phyloP scores from a whole-genome alignment of 148 eudicot genomes.

The Hydrangea macrophylla region DNA sequence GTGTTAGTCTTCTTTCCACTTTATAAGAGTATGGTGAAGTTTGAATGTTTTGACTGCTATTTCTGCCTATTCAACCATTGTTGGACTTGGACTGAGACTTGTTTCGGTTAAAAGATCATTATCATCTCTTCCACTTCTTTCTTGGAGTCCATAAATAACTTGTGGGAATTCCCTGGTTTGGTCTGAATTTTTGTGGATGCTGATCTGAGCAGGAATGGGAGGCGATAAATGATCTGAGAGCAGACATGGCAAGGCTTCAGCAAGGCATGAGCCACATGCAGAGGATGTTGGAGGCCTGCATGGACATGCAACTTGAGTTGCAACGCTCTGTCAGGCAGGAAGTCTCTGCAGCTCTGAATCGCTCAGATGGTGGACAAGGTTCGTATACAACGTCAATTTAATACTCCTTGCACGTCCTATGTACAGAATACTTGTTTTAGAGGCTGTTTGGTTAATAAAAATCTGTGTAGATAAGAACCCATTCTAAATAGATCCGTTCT shows the following conservation, averaged over 20 bases:
- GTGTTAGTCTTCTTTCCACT: not conserved
- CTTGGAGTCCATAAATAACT: not conserved
- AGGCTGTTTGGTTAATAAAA: too few relatives aligned
- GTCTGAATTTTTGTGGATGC: conserved; percentile 11
- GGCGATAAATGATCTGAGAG: conserved; percentile 85
- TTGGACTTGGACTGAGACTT: not conserved
- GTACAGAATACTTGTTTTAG: not conserved
- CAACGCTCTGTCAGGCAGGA: conserved; percentile 97
- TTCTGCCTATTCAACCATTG: not conserved
- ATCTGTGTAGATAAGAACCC: too few relatives aligned
- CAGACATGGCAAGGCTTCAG: conserved; percentile 89
- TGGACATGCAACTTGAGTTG: conserved; percentile 99
- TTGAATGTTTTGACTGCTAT: not conserved
- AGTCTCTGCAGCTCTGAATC: conserved; percentile 94
- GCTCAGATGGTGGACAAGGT: conserved; percentile 70
- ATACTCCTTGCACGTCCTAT: conserved; percentile 3
- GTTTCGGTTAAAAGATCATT: not conserved
- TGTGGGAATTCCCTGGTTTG: not conserved
- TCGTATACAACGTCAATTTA: not conserved
- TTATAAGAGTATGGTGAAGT: not conserved
- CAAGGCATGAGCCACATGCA: conserved; percentile 99
- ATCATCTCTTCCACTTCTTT: not conserved
- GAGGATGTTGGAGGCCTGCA: conserved; percentile 94
- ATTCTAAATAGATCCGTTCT: too few relatives aligned
- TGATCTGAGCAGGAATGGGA: conserved; percentile 79